Conservation (phyloP, 257 asterid species). For the Cynanchum wilfordii region DNA sequence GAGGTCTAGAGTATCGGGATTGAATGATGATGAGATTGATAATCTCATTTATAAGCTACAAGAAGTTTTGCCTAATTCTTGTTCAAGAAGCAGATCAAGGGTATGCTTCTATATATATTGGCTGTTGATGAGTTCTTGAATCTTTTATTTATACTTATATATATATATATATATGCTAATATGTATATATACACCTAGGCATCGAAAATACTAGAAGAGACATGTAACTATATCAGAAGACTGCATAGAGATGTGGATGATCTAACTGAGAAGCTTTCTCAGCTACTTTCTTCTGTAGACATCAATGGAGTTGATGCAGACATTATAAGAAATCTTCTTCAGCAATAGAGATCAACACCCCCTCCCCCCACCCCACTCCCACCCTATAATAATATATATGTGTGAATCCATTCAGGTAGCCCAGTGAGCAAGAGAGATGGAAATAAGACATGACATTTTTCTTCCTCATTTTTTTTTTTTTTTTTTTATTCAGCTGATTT, state of each 20-base stretch:
- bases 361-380: too few relatives aligned
- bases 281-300: constrained; percentile 41
- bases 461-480: background rate
- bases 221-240: constrained; percentile 51
- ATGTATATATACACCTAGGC: too few relatives aligned
- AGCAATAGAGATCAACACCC: background rate
- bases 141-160: background rate
- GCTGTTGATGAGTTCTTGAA: background rate
- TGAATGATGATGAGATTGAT: constrained; percentile 48
- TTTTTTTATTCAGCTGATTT: background rate
- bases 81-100: constrained; percentile 34
- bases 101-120: constrained; percentile 26
- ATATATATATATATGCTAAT: too few relatives aligned
- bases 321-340: constrained; percentile 37
- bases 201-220: constrained; percentile 41
- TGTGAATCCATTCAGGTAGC: too few relatives aligned
- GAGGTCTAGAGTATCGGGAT: constrained; percentile 32
- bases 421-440: too few relatives aligned
- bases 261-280: constrained; percentile 50
- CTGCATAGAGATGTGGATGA: constrained; percentile 63
- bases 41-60: constrained; percentile 52
- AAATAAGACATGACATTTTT: too few relatives aligned
- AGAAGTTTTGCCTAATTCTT: constrained; percentile 43
- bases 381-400: background rate
- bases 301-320: constrained; percentile 32